phyloP scores from a whole-genome alignment of 306 rosid genomes.

The Pyrus pyrifolia region DNA sequence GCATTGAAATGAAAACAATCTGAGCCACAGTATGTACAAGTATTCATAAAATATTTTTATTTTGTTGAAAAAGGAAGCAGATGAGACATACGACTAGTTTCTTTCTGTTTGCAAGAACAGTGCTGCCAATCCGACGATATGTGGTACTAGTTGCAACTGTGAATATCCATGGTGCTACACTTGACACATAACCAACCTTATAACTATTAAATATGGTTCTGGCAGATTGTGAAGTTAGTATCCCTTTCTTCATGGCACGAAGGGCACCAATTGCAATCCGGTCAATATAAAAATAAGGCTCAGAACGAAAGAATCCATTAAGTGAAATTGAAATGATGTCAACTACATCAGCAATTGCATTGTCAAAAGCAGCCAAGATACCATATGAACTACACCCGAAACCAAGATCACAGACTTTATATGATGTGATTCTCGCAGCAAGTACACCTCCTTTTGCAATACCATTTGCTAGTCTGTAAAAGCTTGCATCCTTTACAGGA shows the following conservation, averaged over 20 bases:
- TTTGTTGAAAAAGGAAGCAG: too few relatives aligned
- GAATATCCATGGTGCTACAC: slow-evolving; percentile 42
- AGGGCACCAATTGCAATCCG: slow-evolving; percentile 26
- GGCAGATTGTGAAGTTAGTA: slow-evolving; percentile 26
- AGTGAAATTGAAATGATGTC: slow-evolving; percentile 33
- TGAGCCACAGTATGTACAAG: too few relatives aligned
- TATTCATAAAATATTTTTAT: too few relatives aligned
- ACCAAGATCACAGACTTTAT: slow-evolving; percentile 4
- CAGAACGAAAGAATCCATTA: not conserved
- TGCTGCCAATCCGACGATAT: slow-evolving; percentile 22
- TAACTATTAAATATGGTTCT: slow-evolving; percentile 14
- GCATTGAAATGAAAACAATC: too few relatives aligned
- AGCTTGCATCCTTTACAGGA: slow-evolving; percentile 3
- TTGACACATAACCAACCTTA: slow-evolving; percentile 7
- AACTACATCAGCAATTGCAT: slow-evolving; percentile 47
- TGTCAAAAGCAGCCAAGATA: slow-evolving; percentile 41
- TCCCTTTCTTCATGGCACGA: slow-evolving; percentile 19
- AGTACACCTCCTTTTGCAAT: slow-evolving; percentile 35
- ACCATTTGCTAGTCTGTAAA: slow-evolving; percentile 11
- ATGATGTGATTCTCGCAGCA: slow-evolving; percentile 16
- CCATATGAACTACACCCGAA: not conserved
- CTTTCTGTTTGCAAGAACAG: too few relatives aligned
- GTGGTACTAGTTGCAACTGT: slow-evolving; percentile 38
- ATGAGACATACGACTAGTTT: too few relatives aligned
- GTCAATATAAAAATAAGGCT: not conserved